Conservation (phyloP, 2,329 filamentous ascomycete genomes). For the Intubia oerlemansii region DNA sequence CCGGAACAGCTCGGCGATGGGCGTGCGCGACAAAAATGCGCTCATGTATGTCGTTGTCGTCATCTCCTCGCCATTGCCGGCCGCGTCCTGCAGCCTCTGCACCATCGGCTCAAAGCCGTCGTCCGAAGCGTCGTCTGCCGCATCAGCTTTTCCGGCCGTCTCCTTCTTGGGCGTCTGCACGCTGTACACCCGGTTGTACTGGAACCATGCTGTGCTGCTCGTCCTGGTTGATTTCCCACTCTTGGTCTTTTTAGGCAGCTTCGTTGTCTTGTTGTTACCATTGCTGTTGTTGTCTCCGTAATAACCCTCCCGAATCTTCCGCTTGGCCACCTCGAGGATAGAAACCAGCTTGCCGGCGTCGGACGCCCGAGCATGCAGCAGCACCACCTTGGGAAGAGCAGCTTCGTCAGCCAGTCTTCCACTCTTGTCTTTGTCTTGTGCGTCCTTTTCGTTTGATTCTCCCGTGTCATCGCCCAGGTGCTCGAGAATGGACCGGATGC, state of each 20-base stretch:
- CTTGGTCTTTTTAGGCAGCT: too few species aligned
- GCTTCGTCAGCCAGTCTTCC: too few species aligned
- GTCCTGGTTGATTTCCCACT: background rate
- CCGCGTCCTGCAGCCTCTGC: slow-evolving; percentile 31
- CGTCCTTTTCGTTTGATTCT: slow-evolving; percentile 5
- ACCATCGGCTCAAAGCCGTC: slow-evolving; percentile 34
- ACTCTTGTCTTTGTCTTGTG: too few species aligned
- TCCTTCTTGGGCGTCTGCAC: slow-evolving; percentile 13
- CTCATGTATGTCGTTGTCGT: slow-evolving; percentile 30
- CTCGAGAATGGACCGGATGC: slow-evolving; percentile 21
- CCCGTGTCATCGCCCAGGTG: slow-evolving; percentile 18
- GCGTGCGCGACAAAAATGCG: slow-evolving; percentile 32
- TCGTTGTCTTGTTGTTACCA: background rate
- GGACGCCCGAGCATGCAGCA: slow-evolving; percentile 27
- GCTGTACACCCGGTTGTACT: slow-evolving; percentile 35
- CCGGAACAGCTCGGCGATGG: slow-evolving; percentile 32
- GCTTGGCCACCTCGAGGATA: slow-evolving; percentile 43
- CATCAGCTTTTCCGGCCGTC: slow-evolving; percentile 3
- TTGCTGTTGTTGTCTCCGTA: background rate
- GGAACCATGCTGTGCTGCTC: slow-evolving; percentile 20
- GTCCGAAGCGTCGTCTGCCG: too few species aligned
- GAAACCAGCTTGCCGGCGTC: slow-evolving; percentile 45
- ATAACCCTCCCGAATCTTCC: slow-evolving; percentile 23
- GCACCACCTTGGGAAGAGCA: slow-evolving; percentile 15
- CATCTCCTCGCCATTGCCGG: too few species aligned